Percentiles rank a stretch among this genome's conserved stretches.
Conservation (phyloP, 2,329 filamentous ascomycete species). For the Trichothecium sympodiale region DNA sequence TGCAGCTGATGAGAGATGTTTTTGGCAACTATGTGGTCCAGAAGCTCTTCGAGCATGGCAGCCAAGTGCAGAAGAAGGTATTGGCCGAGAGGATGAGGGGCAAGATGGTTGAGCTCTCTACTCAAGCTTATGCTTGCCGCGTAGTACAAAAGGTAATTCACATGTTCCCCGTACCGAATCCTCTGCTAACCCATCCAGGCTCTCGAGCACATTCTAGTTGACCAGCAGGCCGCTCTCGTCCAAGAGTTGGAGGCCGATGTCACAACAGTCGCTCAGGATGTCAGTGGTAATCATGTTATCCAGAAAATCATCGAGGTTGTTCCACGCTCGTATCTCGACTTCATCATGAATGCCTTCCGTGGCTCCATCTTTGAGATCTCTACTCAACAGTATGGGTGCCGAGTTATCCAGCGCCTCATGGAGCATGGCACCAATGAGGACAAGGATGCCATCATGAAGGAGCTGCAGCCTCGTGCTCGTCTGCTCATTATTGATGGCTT, state of each 20-base stretch:
- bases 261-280: conserved; percentile 67
- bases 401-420: conserved; percentile 85
- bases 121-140: conserved; percentile 86
- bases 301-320: conserved; percentile 84
- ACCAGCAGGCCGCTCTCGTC: conserved; percentile 77
- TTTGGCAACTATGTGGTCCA: conserved; percentile 99
- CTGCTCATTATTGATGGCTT: conserved; percentile 76
- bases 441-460: conserved; percentile 60
- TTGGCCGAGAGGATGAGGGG: conserved; percentile 81
- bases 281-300: conserved; percentile 93
- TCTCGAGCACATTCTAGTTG: conserved; percentile 79
- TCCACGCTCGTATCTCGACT: conserved; percentile 67
- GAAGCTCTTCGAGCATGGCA: conserved; percentile 94
- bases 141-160: conserved; percentile 77
- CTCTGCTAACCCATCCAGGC: conserved; percentile 40
- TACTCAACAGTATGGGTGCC: conserved; percentile 75
- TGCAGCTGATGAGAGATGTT: conserved; percentile 89
- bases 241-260: conserved; percentile 72
- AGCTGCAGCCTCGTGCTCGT: conserved; percentile 63
- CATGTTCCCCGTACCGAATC: conserved; percentile 14
- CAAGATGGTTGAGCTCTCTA: conserved; percentile 67
- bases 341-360: conserved; percentile 72
- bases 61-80: conserved; percentile 82
- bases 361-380: conserved; percentile 65
- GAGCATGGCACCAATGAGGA: conserved; percentile 69